Conservation (phyloP, 495 filamentous ascomycete genomes). For the Xylaria sp. region DNA sequence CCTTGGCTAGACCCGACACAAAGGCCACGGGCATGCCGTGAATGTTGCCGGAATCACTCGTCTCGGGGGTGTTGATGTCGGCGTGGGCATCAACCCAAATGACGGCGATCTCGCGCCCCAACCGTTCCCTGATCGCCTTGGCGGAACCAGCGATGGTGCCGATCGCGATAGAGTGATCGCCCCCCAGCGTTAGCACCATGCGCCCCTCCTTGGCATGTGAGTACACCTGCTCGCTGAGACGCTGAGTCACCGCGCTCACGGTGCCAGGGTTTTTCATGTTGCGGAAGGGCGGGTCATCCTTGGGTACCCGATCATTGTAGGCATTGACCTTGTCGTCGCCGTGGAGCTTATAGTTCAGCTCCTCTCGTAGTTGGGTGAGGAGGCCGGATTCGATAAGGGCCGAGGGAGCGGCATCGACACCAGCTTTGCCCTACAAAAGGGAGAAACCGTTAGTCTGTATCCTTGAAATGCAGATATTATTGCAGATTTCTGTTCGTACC, state of each 20-base stretch:
- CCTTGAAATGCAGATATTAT: neutral
- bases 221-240: slow-evolving; percentile 85
- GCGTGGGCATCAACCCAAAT: slow-evolving; percentile 99
- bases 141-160: slow-evolving; percentile 86
- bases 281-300: slow-evolving; percentile 76
- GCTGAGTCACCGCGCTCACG: slow-evolving; percentile 85
- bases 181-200: slow-evolving; percentile 90
- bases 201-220: slow-evolving; percentile 83
- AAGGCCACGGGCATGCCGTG: slow-evolving; percentile 99
- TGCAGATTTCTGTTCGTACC: slow-evolving; percentile 57
- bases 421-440: slow-evolving; percentile 75
- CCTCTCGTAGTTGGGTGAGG: slow-evolving; percentile 79
- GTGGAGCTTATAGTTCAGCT: slow-evolving; percentile 86
- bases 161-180: slow-evolving; percentile 96
- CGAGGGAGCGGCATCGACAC: slow-evolving; percentile 90
- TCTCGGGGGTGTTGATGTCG: slow-evolving; percentile 96
- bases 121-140: slow-evolving; percentile 81
- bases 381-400: slow-evolving; percentile 91
- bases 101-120: slow-evolving; percentile 83
- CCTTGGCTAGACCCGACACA: slow-evolving; percentile 80
- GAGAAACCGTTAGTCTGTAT: slow-evolving; percentile 27
- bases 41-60: slow-evolving; percentile 87
- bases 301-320: slow-evolving; percentile 79
- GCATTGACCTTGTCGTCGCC: slow-evolving; percentile 84
- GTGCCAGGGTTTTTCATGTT: slow-evolving; percentile 92